Evolutionary conservation across 768 basidiomycete species (phyloP).

Genomic region (Crassisporium funariophilum): DNA sequence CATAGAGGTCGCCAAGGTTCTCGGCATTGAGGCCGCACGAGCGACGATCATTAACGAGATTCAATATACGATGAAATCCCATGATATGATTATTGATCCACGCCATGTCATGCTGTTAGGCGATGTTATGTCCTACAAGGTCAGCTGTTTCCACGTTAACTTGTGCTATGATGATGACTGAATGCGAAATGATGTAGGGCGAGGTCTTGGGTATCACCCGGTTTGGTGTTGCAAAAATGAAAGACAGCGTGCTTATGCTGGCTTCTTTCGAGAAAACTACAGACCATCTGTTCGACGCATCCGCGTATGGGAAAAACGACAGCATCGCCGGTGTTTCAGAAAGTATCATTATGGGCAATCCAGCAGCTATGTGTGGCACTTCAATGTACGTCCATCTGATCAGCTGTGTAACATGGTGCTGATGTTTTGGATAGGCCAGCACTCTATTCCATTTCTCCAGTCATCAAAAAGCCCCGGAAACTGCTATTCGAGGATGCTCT

Average conservation of each 20-base stretch:
- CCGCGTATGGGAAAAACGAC: constrained; percentile 94
- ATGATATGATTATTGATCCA: constrained; percentile 98
- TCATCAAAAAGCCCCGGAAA: constrained; percentile 44
- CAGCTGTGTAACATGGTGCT: neutral
- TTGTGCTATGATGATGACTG: neutral
- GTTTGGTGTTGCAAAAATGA: constrained; percentile 99
- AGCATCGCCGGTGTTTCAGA: constrained; percentile 96
- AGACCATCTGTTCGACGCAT: constrained; percentile 97
- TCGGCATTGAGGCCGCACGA: constrained; percentile 98
- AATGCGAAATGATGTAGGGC: constrained; percentile 54
- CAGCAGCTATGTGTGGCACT: constrained; percentile 91
- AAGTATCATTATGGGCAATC: constrained; percentile 99
- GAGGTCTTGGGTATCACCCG: constrained; percentile 98
- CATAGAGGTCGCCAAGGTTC: constrained; percentile 91
- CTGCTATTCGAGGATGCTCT: constrained; percentile 45
- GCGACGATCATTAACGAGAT: constrained; percentile 96
- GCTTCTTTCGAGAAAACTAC: constrained; percentile 99
- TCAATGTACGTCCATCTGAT: constrained; percentile 65
- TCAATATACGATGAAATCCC: constrained; percentile 94
- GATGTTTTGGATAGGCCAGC: constrained; percentile 39
- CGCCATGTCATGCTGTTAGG: constrained; percentile 98
- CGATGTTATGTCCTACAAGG: constrained; percentile 99
- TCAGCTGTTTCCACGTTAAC: constrained; percentile 23
- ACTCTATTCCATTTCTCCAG: constrained; percentile 40
- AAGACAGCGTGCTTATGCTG: constrained; percentile 98